Evolutionary conservation across 805 yeast species (phyloP), one percentile per base, ranked within the genome.

Genomic region (Wickerhamiella azymoides): DNA sequence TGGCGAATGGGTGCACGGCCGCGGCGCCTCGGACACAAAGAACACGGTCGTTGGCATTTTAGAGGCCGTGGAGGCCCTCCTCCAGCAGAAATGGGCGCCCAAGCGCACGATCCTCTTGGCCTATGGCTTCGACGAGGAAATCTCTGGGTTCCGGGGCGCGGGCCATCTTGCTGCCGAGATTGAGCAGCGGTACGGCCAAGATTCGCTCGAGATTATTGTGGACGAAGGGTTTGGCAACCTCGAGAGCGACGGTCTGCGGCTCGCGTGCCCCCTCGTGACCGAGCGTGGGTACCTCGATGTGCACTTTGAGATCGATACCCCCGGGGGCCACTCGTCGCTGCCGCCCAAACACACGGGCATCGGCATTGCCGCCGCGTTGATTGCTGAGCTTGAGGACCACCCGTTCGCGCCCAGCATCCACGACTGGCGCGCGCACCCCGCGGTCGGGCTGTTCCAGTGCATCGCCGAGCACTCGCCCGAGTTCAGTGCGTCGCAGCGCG

Each of bases 301-400:
- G 2, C 50, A 56, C 25, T 65, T 80, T 36, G 66, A 67, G 3
- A 62, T 81, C 36, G 62, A 63, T 19, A 77, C 82, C 17, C 74
- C 76, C 11, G 93, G 93, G 33, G 93, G 93, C 8, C 93, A 82
- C 57, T 76, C 89, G 1, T 79, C 88, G 8, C 60, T 71, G n/a
- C 92, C 93, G 8, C 89, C 88, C 2, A 79, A 74, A 40, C 92
- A 84, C 57, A 82, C 93, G 5, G 71, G 81, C 2, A 81, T 84
- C 62, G 94, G 92, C 10, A 71, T 84, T 32, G 66, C 79, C 43
- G 68, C 84, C 2, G 76, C 79, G 47, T 64, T 83, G 46, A 67
- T 79, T 10, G 60, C 66, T 9, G 52, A 59, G 14, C 64, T 84
- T 36, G 94, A 85, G 59, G 60, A 62, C 9, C 69, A 72, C 49